Conservation (phyloP, 176 grass and related monocot species). For the Carex littledalei region DNA sequence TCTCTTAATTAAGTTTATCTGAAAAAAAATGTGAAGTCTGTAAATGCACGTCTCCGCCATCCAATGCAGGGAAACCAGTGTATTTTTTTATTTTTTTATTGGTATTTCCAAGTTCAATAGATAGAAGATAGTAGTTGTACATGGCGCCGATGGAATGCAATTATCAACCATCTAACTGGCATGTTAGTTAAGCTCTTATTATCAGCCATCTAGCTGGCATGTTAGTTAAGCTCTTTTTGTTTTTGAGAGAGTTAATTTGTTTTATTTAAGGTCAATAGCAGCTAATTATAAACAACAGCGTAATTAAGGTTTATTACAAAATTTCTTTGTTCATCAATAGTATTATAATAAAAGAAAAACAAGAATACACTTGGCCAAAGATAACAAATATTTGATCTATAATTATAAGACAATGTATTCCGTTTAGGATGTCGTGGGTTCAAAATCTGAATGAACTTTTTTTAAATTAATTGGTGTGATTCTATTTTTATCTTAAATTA, state of each 20-base stretch:
- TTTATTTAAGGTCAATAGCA: not conserved
- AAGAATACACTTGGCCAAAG: not conserved
- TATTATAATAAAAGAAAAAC: not conserved
- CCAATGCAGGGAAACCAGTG: constrained; percentile 2
- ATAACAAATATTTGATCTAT: no score
- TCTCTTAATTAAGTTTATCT: not conserved
- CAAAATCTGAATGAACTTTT: no score
- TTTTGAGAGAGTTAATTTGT: no score
- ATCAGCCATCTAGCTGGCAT: not conserved
- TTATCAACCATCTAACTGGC: not conserved
- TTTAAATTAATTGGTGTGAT: no score
- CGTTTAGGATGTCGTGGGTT: no score
- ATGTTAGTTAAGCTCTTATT: not conserved
- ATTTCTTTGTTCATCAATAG: not conserved
- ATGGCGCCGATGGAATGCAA: not conserved
- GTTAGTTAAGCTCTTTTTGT: not conserved
- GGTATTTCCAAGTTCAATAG: not conserved
- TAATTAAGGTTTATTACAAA: not conserved
- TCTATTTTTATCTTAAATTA: no score
- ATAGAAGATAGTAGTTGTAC: not conserved
- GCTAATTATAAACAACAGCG: not conserved
- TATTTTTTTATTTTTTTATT: not conserved
- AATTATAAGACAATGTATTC: no score
- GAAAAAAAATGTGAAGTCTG: not conserved
- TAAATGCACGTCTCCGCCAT: constrained; percentile 21